phyloP scores from a whole-genome alignment of 2,329 filamentous ascomycete genomes.

The Bipolaris zeicola region DNA sequence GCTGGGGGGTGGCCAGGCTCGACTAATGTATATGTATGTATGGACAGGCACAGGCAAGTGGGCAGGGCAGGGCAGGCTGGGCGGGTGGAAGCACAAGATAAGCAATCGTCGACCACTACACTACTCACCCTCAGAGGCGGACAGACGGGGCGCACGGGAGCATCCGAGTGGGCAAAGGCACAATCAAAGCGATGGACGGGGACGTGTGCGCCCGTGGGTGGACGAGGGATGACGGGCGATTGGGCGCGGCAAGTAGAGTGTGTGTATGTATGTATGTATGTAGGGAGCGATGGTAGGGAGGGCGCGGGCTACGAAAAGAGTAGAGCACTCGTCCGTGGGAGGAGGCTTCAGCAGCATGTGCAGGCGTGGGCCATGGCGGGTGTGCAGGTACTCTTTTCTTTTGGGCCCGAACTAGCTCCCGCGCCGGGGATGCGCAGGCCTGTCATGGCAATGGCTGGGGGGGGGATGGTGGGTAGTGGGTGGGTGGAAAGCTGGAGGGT shows the following conservation, averaged over 20 bases:
- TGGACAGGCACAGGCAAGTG: slow-evolving; percentile 32
- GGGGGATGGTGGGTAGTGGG: slow-evolving; percentile 23
- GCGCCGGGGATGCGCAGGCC: slow-evolving; percentile 40
- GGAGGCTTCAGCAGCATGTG: slow-evolving; percentile 9
- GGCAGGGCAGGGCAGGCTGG: slow-evolving; percentile 19
- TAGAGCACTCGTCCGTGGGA: neutral
- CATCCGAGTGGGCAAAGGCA: slow-evolving; percentile 36
- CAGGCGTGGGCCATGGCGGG: slow-evolving; percentile 20
- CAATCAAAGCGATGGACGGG: slow-evolving; percentile 28
- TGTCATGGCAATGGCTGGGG: slow-evolving; percentile 31
- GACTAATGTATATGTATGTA: slow-evolving; percentile 27
- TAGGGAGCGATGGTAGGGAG: neutral
- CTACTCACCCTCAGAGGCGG: slow-evolving; percentile 29
- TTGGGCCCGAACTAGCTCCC: slow-evolving; percentile 43
- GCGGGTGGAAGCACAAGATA: slow-evolving; percentile 40
- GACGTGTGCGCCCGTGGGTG: slow-evolving; percentile 34
- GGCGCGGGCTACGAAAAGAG: neutral
- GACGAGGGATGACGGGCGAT: neutral
- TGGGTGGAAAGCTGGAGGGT: slow-evolving; percentile 23
- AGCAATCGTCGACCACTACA: slow-evolving; percentile 33
- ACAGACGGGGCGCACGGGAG: slow-evolving; percentile 37
- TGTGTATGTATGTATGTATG: neutral
- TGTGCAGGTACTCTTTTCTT: slow-evolving; percentile 43
- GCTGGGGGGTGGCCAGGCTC: slow-evolving; percentile 31
- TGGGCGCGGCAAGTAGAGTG: slow-evolving; percentile 11